A percentile compares a stretch with the other conserved stretches of the same genome.
phyloP scores from a whole-genome alignment of 2,329 filamentous ascomycete species.

The Colletotrichum aenigma region DNA sequence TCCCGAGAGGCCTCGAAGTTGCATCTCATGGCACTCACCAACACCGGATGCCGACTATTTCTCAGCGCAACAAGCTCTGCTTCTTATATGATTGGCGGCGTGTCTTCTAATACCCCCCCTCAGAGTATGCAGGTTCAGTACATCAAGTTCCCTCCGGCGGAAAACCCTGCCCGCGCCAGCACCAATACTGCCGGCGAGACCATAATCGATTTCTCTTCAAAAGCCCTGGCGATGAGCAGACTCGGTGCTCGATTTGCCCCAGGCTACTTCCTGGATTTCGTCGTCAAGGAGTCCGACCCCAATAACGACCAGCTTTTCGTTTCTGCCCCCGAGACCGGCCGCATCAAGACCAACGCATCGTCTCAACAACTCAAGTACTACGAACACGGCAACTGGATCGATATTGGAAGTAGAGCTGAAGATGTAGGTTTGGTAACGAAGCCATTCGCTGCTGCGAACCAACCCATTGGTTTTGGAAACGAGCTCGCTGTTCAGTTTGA shows the following conservation, averaged over 20 bases:
- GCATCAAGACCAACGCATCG: conserved; percentile 68
- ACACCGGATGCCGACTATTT: conserved; percentile 89
- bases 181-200: conserved; percentile 34
- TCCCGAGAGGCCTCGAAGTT: conserved; percentile 79
- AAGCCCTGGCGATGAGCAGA: conserved; percentile 52
- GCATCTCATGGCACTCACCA: conserved; percentile 88
- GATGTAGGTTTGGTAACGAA: conserved; percentile 79
- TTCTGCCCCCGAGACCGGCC: conserved; percentile 84
- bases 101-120: conserved; percentile 73
- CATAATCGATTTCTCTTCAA: conserved; percentile 52
- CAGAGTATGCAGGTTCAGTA: conserved; percentile 98
- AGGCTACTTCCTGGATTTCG: conserved; percentile 89
- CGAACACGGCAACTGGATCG: conserved; percentile 82
- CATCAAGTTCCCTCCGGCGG: conserved; percentile 85
- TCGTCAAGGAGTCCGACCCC: conserved; percentile 64
- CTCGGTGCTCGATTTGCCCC: conserved; percentile 73
- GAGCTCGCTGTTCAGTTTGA: conserved; percentile 98
- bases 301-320: conserved; percentile 77
- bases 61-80: conserved; percentile 86
- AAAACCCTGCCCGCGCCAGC: conserved; percentile 34
- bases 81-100: conserved; percentile 65
- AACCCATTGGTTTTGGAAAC: conserved; percentile 86
- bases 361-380: conserved; percentile 65
- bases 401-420: conserved; percentile 74
- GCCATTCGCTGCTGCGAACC: conserved; percentile 70